These are phyloP conservation scores for Salvia splendens DNA, from an alignment of 257 asterid species.

Conservation along the genomic window DNA sequence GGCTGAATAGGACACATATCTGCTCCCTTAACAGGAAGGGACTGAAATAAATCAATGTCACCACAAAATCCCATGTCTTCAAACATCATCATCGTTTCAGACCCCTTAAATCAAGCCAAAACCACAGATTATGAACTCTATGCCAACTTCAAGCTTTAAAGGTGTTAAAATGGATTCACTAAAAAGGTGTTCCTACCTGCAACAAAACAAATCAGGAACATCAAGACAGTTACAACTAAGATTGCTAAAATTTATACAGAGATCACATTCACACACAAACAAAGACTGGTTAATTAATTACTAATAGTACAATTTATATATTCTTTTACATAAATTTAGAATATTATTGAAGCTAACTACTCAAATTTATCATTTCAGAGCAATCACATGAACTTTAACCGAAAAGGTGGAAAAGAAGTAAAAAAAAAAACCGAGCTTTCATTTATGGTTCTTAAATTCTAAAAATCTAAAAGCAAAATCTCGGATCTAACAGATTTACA, in stretches of 20 bases:
- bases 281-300: not conserved
- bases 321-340: not conserved
- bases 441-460: constrained; percentile 15
- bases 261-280: not conserved
- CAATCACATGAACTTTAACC: constrained; percentile 35
- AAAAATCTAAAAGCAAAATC: constrained; percentile 24
- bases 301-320: not conserved
- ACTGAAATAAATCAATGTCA: constrained; percentile 68
- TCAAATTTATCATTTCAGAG: constrained; percentile 26
- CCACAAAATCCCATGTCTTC: constrained; percentile 75
- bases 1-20: constrained; percentile 40
- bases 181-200: constrained; percentile 34
- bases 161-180: not conserved
- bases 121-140: constrained; percentile 10
- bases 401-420: constrained; percentile 3
- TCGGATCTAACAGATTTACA: constrained; percentile 34
- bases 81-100: constrained; percentile 65
- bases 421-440: constrained; percentile 18
- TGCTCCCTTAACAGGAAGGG: constrained; percentile 55
- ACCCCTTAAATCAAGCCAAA: constrained; percentile 14
- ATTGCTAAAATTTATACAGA: not conserved
- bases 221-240: not conserved
- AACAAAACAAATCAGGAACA: constrained; percentile 22
- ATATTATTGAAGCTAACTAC: not conserved
- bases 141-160: constrained; percentile 15